These are phyloP conservation scores for Pseudozyma pruni DNA, from an alignment of 1,284 basidiomycete genomes.

Conservation along the genomic window DNA sequence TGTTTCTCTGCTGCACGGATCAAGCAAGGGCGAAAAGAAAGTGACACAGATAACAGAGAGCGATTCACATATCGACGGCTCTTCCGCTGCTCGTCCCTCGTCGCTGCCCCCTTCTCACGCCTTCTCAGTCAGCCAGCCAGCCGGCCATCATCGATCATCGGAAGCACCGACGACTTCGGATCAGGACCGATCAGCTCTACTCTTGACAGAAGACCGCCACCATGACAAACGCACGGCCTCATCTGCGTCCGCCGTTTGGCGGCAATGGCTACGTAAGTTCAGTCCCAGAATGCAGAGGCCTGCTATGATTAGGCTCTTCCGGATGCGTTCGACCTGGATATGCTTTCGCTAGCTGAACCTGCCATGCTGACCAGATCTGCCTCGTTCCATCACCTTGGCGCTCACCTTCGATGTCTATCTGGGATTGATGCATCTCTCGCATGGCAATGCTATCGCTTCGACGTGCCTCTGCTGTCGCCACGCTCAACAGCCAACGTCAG, in stretches of 20 bases:
- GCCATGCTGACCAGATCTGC: too few species aligned
- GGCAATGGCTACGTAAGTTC: conserved; percentile 37
- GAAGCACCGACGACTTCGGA: background rate
- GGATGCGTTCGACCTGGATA: too few species aligned
- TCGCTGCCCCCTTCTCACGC: background rate
- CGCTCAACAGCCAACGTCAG: conserved; percentile 32
- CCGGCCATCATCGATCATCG: too few species aligned
- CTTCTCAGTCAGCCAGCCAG: background rate
- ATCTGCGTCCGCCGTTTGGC: conserved; percentile 28
- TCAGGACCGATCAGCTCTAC: background rate
- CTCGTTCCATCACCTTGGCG: too few species aligned
- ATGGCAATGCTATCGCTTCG: background rate
- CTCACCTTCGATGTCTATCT: background rate
- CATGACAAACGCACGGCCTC: conserved; percentile 37
- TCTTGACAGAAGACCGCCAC: background rate
- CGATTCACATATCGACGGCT: background rate
- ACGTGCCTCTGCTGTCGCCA: background rate
- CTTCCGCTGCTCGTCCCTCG: background rate
- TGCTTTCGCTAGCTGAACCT: conserved; percentile 2
- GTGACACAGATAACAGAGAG: background rate
- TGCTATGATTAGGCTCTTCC: too few species aligned
- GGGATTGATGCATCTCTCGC: background rate
- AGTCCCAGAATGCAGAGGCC: background rate
- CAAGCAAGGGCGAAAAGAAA: background rate
- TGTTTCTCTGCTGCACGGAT: conserved; percentile 13